phyloP scores from a whole-genome alignment of 176 grass and related monocot genomes.

The Lolium perenne region DNA sequence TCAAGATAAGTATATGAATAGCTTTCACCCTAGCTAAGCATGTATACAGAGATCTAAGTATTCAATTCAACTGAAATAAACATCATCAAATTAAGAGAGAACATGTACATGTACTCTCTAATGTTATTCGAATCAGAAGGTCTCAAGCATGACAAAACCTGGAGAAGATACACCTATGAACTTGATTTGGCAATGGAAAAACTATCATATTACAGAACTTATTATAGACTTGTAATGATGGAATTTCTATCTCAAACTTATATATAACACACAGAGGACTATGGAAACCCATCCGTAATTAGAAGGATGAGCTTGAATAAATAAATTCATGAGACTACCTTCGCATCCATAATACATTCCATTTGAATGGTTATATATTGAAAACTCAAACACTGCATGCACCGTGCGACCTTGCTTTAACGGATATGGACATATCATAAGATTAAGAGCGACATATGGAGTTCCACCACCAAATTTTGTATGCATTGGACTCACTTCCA shows the following conservation, averaged over 20 bases:
- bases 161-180: neutral
- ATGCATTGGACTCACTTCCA: slow-evolving; percentile 16
- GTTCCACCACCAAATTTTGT: neutral
- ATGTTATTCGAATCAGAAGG: neutral
- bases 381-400: slow-evolving; percentile 32
- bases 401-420: neutral
- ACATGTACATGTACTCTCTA: neutral
- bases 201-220: neutral
- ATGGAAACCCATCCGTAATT: neutral
- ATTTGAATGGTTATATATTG: slow-evolving; percentile 44
- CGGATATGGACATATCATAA: neutral
- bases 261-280: neutral
- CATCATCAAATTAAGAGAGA: neutral
- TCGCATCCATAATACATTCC: slow-evolving; percentile 9
- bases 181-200: neutral
- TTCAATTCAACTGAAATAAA: neutral
- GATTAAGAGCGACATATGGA: slow-evolving; percentile 23
- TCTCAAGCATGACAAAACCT: neutral
- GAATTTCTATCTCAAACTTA: slow-evolving; percentile 1
- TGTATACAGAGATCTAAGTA: neutral
- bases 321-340: slow-evolving; percentile 29
- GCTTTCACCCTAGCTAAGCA: neutral
- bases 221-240: slow-evolving; percentile 5
- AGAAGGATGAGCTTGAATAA: neutral
- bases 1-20: neutral